Base-by-base conservation (phyloP, 257 asterid genomes). In the Lycium ferocissimum region DNA sequence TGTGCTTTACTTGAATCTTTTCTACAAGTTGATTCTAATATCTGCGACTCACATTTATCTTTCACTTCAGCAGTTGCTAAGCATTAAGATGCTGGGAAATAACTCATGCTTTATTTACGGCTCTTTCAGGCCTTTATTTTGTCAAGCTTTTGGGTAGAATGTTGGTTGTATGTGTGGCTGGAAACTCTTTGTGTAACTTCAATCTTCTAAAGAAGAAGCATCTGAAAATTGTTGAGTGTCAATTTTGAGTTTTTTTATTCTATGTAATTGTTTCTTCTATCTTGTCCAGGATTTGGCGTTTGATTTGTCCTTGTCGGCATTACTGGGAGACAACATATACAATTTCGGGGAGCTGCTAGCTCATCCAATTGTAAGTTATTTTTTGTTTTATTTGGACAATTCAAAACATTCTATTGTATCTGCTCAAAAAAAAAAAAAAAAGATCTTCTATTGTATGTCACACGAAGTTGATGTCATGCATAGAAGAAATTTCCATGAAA, bases 261-360 rank as follows among this genome's bases (percentile, higher is more conserved):
- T 3, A 76, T 53, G 62, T 51, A 53, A 76, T 51, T 49, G 45
- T 22, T 47, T 51, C 62, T 76, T 76, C 45, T 51, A 76, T 76
- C 8, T 76, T 76, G 62, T 76, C 18, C 14, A 76, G 82, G 82
- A 76, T 51, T 51, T 76, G 82, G 82, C 81, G 0, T 51, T 76
- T 76, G 82, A 76, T 76, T 51, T 76, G 9, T 76, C 62, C n/a
- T 76, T 76, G 47, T 76, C 63, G 26, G 47, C 82, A 13, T 22
- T 75, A 51, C 14, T 76, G 82, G 82, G 82, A 51, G 82, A 76
- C 47, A 76, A 76, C 62, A 6, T 76, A 76, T 76, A 76, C 82
- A 76, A 76, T 53, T 76, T 76, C 0, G 22, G 82, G 11, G 82
- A 76, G 40, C 63, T 76, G 2, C 82, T 76, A 51, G 82, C 82